Base-by-base conservation (phyloP, 1,284 basidiomycete species). In the Rhizopogon hawkerae region DNA sequence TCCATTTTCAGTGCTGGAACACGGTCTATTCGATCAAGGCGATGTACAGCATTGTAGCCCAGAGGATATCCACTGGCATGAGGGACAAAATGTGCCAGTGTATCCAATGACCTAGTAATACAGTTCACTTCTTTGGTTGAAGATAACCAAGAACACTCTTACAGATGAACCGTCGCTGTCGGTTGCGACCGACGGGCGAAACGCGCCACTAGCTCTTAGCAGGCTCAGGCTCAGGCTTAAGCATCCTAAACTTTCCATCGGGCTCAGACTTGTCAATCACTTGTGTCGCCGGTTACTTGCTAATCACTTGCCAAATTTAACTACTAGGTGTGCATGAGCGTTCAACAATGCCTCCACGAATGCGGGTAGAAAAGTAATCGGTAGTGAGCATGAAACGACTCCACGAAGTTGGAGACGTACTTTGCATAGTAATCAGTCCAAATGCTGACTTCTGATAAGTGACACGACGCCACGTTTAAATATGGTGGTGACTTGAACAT, bases 151-250 rank as follows among this genome's bases (percentile, higher is more conserved):
- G 16, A 13, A 2, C 6, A 34, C 24, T 3, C 35, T 14, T 18
- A 57, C 48, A 5, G 57, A 47, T 13, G 48, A 53, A 14, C 41
- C 53, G 35, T 57, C 56, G 18, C 46, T 55, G 23, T 24, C 24
- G 21, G 21, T 21, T 21, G 21, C 21, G 21, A 26, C 0, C 7
- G 26, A 26, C 21, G 26, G 26, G 26, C 26, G 9, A 26, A 26
- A 26, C 8, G 26, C 3, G 9, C 26, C 26, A 26, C 8, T 9
- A 26, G 26, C 26, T 26, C 26, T 26, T 1, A 10, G 26, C 5
- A 9, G 11, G 13, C 8, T 23, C 5, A 9, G 11, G 13, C 8
- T 23, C n/a, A 1, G 14, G 38, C 24, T 3, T 18, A 31, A n/a
- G n/a, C 2, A 5, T n/a, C 11, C 5, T 13, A 11, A 2, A 7